Percentiles rank a stretch among this genome's conserved stretches.
These are phyloP conservation scores for Boletales sp. DNA, from an alignment of 768 basidiomycete genomes.

Conservation along the genomic window DNA sequence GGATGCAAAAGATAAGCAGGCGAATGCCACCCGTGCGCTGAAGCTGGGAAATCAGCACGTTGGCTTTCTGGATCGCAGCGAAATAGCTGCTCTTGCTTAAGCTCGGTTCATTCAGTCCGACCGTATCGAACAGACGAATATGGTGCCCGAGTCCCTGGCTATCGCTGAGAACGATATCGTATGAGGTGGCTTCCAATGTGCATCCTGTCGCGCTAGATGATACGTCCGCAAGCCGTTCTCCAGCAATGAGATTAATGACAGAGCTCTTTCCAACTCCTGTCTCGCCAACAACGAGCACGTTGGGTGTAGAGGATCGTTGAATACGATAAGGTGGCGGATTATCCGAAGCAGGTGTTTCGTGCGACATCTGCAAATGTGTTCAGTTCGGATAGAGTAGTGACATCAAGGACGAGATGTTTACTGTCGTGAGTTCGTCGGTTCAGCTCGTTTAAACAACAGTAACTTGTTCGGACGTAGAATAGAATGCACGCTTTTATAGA, in stretches of 20 bases:
- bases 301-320: constrained; percentile 23
- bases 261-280: constrained; percentile 37
- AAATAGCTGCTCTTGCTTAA: constrained; percentile 18
- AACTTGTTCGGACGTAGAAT: neutral
- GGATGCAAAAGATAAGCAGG: constrained; percentile 32
- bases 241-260: constrained; percentile 38
- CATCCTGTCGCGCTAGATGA: constrained; percentile 30
- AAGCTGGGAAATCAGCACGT: constrained; percentile 31
- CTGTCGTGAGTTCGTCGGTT: neutral
- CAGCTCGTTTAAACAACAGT: neutral
- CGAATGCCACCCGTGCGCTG: constrained; percentile 22
- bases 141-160: neutral
- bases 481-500: constrained; percentile 8
- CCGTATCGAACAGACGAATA: constrained; percentile 30
- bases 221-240: constrained; percentile 20
- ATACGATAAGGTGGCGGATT: constrained; percentile 5
- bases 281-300: constrained; percentile 34
- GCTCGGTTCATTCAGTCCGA: constrained; percentile 28
- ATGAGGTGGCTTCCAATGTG: constrained; percentile 29
- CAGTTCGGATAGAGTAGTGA: neutral
- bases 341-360: neutral
- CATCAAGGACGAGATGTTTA: constrained; percentile 2
- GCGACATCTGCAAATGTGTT: constrained; percentile 4
- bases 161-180: constrained; percentile 21
- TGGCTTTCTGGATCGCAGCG: constrained; percentile 26